phyloP scores from a whole-genome alignment of 192 early-diverging fungal species.

The Podochytrium sp. region DNA sequence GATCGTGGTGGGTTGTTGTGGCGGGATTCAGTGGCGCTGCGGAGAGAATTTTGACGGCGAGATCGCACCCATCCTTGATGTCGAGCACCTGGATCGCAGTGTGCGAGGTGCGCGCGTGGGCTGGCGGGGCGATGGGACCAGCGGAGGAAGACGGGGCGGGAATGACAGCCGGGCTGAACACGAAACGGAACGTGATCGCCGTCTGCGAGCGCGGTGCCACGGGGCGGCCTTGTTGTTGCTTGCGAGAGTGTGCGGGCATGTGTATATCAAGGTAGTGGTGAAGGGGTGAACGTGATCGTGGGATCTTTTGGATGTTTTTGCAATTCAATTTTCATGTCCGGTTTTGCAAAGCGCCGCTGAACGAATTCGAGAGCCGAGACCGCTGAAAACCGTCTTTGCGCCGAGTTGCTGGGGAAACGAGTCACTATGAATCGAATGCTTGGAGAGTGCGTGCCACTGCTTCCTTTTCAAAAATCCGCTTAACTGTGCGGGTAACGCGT shows the following conservation, averaged over 20 bases:
- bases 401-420: no score
- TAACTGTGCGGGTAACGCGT: no score
- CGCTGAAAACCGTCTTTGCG: not conserved
- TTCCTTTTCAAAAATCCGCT: no score
- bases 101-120: not conserved
- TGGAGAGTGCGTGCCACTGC: no score
- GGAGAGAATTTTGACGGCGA: not conserved
- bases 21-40: not conserved
- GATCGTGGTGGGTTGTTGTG: not conserved
- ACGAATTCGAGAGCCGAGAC: not conserved
- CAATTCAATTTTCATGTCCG: no score
- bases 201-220: not conserved
- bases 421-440: no score
- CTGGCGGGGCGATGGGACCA: no score
- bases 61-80: not conserved
- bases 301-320: no score
- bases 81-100: not conserved
- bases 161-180: no score
- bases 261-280: not conserved
- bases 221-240: not conserved
- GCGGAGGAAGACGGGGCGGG: not conserved
- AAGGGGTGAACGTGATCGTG: no score
- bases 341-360: not conserved
- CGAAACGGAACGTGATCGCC: constrained; percentile 19
- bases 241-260: not conserved